Evolutionary conservation across 2,329 filamentous ascomycete genomes (phyloP).

Genomic region (Amauroascus verrucosus): DNA sequence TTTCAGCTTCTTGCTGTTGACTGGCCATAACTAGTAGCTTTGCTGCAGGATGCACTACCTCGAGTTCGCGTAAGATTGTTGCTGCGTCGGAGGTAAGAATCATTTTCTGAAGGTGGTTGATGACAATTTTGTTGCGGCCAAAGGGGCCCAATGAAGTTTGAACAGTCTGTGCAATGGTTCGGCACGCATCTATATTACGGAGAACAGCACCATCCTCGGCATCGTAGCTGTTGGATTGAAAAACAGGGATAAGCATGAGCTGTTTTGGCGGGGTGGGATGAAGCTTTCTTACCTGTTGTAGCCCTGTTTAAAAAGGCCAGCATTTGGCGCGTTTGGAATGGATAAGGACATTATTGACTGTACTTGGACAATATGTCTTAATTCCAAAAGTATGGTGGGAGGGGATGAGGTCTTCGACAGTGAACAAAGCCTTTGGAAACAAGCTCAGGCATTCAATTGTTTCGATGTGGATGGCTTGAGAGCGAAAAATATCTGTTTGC

Average conservation of each 20-base stretch:
- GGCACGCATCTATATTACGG: slow-evolving; percentile 96
- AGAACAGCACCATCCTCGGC: slow-evolving; percentile 97
- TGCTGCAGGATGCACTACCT: slow-evolving; percentile 94
- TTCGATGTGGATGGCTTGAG: slow-evolving; percentile 6
- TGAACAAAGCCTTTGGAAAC: background rate
- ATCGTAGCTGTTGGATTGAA: slow-evolving; percentile 61
- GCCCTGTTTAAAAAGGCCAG: slow-evolving; percentile 86
- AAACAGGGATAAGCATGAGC: slow-evolving; percentile 15
- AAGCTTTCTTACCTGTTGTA: slow-evolving; percentile 70
- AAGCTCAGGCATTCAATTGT: slow-evolving; percentile 4
- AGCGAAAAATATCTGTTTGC: slow-evolving; percentile 12
- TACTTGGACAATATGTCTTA: background rate
- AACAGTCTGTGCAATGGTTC: slow-evolving; percentile 88
- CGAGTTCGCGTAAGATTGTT: slow-evolving; percentile 92
- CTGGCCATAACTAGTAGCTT: slow-evolving; percentile 98
- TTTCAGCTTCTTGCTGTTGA: slow-evolving; percentile 97
- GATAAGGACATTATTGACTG: slow-evolving; percentile 71
- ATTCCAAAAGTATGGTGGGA: background rate
- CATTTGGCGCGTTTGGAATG: slow-evolving; percentile 87
- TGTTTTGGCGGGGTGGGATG: slow-evolving; percentile 18
- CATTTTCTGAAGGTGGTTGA: slow-evolving; percentile 99
- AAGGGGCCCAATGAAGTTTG: slow-evolving; percentile 95
- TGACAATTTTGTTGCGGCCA: slow-evolving; percentile 98
- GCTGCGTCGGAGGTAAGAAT: slow-evolving; percentile 96
- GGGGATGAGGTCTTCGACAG: background rate